phyloP scores from a whole-genome alignment of 2,329 filamentous ascomycete species.

The Massarina eburnea region DNA sequence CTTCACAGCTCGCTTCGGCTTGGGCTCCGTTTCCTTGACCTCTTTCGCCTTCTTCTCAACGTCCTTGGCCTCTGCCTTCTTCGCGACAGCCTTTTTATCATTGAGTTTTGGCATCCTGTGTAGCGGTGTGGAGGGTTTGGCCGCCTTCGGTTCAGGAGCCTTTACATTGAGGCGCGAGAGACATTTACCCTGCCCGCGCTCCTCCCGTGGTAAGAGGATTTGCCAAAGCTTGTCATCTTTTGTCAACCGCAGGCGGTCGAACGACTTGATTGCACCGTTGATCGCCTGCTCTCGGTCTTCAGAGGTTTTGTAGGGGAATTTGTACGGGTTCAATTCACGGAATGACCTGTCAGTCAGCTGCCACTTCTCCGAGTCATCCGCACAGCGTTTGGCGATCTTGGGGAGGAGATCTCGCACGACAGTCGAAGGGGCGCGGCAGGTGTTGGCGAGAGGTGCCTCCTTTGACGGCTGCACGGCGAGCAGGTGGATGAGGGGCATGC shows the following conservation, averaged over 20 bases:
- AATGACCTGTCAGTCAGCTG: conserved; percentile 59
- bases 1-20: conserved; percentile 26
- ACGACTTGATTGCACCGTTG: conserved; percentile 63
- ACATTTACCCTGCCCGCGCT: conserved; percentile 63
- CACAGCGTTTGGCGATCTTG: conserved; percentile 56
- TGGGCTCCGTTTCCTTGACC: conserved; percentile 12
- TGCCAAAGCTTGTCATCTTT: conserved; percentile 66
- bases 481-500: conserved; percentile 52
- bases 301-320: conserved; percentile 58
- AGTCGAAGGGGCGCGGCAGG: conserved; percentile 31
- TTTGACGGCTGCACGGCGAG: conserved; percentile 49
- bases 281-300: conserved; percentile 62
- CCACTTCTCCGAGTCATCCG: conserved; percentile 47
- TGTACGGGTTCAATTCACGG: conserved; percentile 64
- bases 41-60: conserved; percentile 40
- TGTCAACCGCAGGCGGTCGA: conserved; percentile 62
- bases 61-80: conserved; percentile 50
- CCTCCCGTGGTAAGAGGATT: conserved; percentile 59
- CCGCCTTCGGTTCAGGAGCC: conserved; percentile 36
- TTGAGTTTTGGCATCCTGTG: conserved; percentile 45
- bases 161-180: conserved; percentile 61
- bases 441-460: conserved; percentile 34
- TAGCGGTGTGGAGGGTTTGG: conserved; percentile 37
- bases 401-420: conserved; percentile 36
- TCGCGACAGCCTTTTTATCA: conserved; percentile 45